phyloP scores from a whole-genome alignment of 2,329 filamentous ascomycete species.

The Curvularia sp. region DNA sequence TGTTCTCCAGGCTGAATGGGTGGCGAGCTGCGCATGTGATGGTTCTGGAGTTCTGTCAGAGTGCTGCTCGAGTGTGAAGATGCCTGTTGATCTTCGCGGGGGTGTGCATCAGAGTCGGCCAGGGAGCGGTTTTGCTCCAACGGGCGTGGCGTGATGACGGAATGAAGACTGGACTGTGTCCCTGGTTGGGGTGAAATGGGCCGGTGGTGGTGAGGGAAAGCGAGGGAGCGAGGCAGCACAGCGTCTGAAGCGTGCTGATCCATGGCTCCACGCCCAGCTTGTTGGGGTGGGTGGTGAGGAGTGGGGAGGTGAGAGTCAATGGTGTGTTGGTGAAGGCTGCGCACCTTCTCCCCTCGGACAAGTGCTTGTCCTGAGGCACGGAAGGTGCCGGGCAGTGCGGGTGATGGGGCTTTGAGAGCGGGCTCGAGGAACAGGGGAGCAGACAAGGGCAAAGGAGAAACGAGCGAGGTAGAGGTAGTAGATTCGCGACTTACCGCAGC shows the following conservation, averaged over 20 bases:
- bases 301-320: not conserved
- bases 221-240: not conserved
- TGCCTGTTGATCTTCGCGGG: not conserved
- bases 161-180: not conserved
- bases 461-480: constrained; percentile 16
- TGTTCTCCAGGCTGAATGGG: constrained; percentile 46
- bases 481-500: constrained; percentile 41
- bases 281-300: not conserved
- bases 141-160: not conserved
- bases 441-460: constrained; percentile 3
- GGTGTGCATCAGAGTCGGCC: not conserved
- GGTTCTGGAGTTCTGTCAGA: constrained; percentile 36
- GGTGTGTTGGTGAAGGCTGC: not conserved
- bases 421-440: constrained; percentile 9
- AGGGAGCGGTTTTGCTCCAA: not conserved
- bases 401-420: not conserved
- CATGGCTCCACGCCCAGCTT: not conserved
- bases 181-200: constrained; percentile 1
- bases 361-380: not conserved
- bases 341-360: not conserved
- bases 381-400: constrained; percentile 8
- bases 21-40: constrained; percentile 42
- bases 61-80: not conserved
- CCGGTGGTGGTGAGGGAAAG: constrained; percentile 1
- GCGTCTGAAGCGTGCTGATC: not conserved